A percentile compares a stretch with the other conserved stretches of the same genome.
Conservation (phyloP, 495 filamentous ascomycete genomes). For the Sordaria brevicollis region DNA sequence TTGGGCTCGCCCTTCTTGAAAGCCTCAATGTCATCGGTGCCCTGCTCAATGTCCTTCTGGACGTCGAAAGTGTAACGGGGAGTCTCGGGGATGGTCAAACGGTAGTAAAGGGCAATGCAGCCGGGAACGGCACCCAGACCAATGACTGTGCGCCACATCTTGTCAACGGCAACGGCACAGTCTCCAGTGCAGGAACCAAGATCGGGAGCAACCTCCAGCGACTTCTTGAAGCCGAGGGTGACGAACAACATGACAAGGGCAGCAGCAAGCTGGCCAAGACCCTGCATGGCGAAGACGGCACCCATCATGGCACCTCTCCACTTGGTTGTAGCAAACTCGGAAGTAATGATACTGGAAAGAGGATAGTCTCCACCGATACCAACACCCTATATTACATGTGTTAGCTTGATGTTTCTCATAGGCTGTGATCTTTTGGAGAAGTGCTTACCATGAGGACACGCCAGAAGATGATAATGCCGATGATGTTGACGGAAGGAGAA, state of each 20-base stretch:
- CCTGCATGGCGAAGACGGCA: conserved; percentile 79
- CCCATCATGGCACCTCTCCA: conserved; percentile 75
- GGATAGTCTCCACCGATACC: conserved; percentile 87
- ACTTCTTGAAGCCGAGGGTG: conserved; percentile 62
- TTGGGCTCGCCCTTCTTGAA: conserved; percentile 49
- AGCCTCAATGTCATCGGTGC: conserved; percentile 51
- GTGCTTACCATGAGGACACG: conserved; percentile 62
- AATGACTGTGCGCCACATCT: conserved; percentile 76
- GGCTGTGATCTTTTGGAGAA: neutral
- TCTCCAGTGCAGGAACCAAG: conserved; percentile 48
- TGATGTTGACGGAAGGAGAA: conserved; percentile 59
- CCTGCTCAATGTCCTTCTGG: conserved; percentile 64
- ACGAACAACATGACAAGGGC: conserved; percentile 64
- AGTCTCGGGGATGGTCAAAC: conserved; percentile 76
- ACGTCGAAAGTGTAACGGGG: conserved; percentile 75
- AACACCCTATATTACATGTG: conserved; percentile 34
- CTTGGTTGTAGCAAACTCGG: conserved; percentile 68
- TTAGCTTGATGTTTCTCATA: neutral
- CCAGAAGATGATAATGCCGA: conserved; percentile 81
- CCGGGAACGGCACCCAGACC: conserved; percentile 74
- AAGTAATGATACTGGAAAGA: conserved; percentile 73
- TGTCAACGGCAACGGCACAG: conserved; percentile 63
- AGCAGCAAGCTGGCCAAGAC: conserved; percentile 63
- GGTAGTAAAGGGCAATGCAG: conserved; percentile 69
- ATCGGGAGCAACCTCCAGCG: conserved; percentile 40